These are phyloP conservation scores for Arctium minus DNA, from an alignment of 129 eudicot species.

Conservation along the genomic window DNA sequence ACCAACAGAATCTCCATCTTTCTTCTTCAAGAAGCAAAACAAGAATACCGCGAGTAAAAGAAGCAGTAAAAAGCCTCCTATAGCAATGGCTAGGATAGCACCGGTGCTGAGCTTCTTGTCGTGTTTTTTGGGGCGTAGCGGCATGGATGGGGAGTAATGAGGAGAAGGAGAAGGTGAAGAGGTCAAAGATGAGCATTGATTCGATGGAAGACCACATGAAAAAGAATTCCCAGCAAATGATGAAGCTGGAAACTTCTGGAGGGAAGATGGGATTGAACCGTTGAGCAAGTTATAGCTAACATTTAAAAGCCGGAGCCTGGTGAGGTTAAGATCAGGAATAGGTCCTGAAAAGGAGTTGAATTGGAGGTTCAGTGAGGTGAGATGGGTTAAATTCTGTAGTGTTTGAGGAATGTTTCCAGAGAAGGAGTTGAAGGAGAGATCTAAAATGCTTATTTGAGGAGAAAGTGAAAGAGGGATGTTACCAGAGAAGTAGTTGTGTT, in stretches of 20 bases:
- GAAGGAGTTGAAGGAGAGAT: slow-evolving; percentile 72
- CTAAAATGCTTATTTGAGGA: slow-evolving; percentile 47
- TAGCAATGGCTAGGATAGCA: slow-evolving; percentile 47
- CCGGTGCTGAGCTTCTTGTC: slow-evolving; percentile 43
- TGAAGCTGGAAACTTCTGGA: slow-evolving; percentile 61
- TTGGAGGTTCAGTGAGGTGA: slow-evolving; percentile 56
- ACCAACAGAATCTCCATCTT: slow-evolving; percentile 21
- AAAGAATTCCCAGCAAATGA: slow-evolving; percentile 62
- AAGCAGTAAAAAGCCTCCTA: slow-evolving; percentile 42
- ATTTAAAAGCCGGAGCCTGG: slow-evolving; percentile 54
- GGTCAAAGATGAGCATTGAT: slow-evolving; percentile 36
- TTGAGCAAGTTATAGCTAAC: slow-evolving; percentile 60
- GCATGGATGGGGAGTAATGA: slow-evolving; percentile 19
- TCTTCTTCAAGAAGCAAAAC: slow-evolving; percentile 56
- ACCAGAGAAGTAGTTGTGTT: slow-evolving; percentile 69
- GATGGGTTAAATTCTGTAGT: slow-evolving; percentile 40
- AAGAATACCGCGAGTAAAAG: slow-evolving; percentile 33
- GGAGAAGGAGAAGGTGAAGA: slow-evolving; percentile 36
- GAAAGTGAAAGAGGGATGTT: slow-evolving; percentile 43
- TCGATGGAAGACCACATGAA: slow-evolving; percentile 65
- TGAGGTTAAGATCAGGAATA: slow-evolving; percentile 50
- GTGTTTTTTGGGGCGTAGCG: slow-evolving; percentile 17
- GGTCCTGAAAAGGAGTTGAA: slow-evolving; percentile 63
- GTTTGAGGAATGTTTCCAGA: slow-evolving; percentile 51
- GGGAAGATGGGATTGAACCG: slow-evolving; percentile 68